These are phyloP conservation scores for Lycium barbarum DNA, from an alignment of 257 asterid species.

Conservation along the genomic window DNA sequence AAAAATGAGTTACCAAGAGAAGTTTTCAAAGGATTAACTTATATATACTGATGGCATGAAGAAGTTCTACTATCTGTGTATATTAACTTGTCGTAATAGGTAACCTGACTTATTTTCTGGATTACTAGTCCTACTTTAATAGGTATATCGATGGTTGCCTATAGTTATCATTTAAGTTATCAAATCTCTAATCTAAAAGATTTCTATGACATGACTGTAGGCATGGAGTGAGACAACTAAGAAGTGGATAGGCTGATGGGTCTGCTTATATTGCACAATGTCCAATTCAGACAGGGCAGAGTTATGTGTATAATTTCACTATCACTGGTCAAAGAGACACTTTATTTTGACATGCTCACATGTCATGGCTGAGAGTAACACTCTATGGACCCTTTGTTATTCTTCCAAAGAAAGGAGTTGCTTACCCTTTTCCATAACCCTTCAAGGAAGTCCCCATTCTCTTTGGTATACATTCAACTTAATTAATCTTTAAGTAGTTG, in stretches of 20 bases:
- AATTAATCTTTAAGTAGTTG: background rate
- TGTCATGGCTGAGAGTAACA: conserved; percentile 68
- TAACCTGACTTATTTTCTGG: too few relatives aligned
- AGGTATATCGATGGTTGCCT: too few relatives aligned
- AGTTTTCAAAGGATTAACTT: too few relatives aligned
- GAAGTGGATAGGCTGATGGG: conserved; percentile 80
- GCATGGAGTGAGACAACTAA: conserved; percentile 66
- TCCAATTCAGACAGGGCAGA: conserved; percentile 65
- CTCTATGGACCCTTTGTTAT: conserved; percentile 63
- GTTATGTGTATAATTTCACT: conserved; percentile 64
- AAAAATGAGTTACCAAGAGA: too few relatives aligned
- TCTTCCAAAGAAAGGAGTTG: conserved; percentile 53
- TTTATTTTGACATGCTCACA: conserved; percentile 70
- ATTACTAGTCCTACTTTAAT: too few relatives aligned
- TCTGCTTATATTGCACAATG: conserved; percentile 68
- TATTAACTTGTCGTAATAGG: too few relatives aligned
- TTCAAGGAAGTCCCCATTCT: conserved; percentile 57
- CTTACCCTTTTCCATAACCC: conserved; percentile 63
- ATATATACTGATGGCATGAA: too few relatives aligned
- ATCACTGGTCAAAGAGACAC: conserved; percentile 63
- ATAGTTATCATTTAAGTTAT: too few relatives aligned
- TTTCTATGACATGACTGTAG: conserved; percentile 32
- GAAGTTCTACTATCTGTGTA: background rate
- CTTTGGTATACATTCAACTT: conserved; percentile 47
- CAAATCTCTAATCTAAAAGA: background rate